Conservation (phyloP, 2,329 filamentous ascomycete genomes). For the Basipetospora chlamydospora region DNA sequence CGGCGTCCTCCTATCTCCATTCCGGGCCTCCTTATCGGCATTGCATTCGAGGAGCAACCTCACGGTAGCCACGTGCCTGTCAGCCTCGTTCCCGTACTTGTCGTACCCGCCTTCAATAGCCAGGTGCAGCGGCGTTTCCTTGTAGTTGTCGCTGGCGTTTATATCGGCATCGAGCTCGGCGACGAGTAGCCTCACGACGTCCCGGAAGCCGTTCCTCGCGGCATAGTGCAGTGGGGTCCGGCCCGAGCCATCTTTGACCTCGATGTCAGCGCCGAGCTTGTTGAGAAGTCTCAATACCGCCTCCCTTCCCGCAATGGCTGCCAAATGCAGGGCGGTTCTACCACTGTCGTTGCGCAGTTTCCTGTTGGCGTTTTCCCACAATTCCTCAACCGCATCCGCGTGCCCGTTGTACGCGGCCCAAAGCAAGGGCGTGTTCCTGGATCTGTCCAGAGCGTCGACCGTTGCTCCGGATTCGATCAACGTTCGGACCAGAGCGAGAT, state of each 20-base stretch:
- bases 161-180: neutral
- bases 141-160: neutral
- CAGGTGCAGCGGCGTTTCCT: too few relatives aligned
- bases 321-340: constrained; percentile 8
- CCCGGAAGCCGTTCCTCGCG: too few relatives aligned
- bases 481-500: neutral
- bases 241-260: too few relatives aligned
- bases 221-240: too few relatives aligned
- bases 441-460: neutral
- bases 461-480: neutral
- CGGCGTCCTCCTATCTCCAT: neutral
- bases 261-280: too few relatives aligned
- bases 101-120: too few relatives aligned
- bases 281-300: neutral
- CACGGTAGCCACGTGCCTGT: too few relatives aligned
- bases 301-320: neutral
- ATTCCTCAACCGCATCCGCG: neutral
- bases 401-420: neutral
- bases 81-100: too few relatives aligned
- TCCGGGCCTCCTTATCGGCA: neutral
- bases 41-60: neutral
- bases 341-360: constrained; percentile 7
- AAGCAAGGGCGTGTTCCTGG: neutral
- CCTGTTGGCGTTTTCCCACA: constrained; percentile 6
- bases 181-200: neutral